Evolutionary conservation across 2,329 filamentous ascomycete species (phyloP), one percentile per base, ranked within the genome.

Genomic region (Arthrobotrys musiformis): DNA sequence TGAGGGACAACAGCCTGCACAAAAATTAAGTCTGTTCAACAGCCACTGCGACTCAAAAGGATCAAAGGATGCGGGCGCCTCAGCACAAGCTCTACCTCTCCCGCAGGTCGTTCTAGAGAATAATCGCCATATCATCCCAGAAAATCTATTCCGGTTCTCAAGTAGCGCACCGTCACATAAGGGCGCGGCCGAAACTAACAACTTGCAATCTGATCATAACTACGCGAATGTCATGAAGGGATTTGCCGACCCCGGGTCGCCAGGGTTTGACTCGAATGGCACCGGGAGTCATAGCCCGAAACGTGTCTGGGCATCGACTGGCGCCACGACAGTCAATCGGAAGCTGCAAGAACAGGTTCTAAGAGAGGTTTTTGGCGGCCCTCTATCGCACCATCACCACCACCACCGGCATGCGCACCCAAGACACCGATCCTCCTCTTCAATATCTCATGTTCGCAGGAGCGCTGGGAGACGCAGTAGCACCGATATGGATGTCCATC

Each of bases 31-130:
- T 24, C 76, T 68, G 42, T 70, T 75, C 28, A 70, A 76, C 26
- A 70, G 77, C 22, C 68, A 73, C 42, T 58, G 66, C 35, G 73
- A 77, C 19, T 66, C 72, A 0, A 70, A 67, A 13, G 61, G 37
- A 9, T 30, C 46, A 1, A 61, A 70, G 19, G 56, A 64, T 13
- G 30, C 60, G 6, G 56, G 70, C 26, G 13, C 52, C 46, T 58
- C 40, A 11, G 84, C 87, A 13, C 85, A 90, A 22, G 52, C 35
- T 15, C 52, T 78, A 40, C 79, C 80, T 7, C 72, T 81, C n/a
- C 89, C 90, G 1, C 88, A 91, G 82, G 90, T 91, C 30, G 87
- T 91, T n/a, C 87, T 91, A 24, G 89, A 90, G 80, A 90, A 91
- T 81, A 91, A 91, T 80, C 86, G 89, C 44, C 90, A 91, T 81